Conservation (phyloP, 1,284 basidiomycete genomes). For the Sanghuangporus sanghuang region DNA sequence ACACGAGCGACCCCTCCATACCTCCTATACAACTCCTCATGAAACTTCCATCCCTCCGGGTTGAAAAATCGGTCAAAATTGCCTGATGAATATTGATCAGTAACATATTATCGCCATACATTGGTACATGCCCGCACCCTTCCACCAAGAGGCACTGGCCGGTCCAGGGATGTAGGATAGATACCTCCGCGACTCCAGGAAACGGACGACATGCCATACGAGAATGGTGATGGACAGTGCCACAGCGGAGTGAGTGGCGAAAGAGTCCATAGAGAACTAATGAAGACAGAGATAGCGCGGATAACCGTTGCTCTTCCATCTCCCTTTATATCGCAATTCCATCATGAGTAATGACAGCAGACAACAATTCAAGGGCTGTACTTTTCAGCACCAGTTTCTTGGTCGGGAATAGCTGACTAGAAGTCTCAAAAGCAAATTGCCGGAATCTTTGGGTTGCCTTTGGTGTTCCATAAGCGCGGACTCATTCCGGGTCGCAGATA, state of each 20-base stretch:
- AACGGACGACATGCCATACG: not conserved
- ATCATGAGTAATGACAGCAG: not conserved
- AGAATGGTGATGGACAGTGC: not conserved
- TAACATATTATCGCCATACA: not conserved
- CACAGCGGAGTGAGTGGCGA: not conserved
- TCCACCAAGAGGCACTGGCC: slow-evolving; percentile 34
- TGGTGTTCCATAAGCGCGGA: not conserved
- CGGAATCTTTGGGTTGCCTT: not conserved
- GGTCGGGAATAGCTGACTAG: not conserved
- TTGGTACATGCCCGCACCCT: slow-evolving; percentile 25
- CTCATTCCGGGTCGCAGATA: not conserved
- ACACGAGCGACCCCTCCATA: slow-evolving; percentile 47
- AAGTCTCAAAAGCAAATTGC: not conserved
- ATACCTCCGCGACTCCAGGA: not conserved
- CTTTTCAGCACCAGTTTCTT: not conserved
- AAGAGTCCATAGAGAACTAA: not conserved
- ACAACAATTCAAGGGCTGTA: not conserved
- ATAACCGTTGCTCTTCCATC: not conserved
- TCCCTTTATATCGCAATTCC: not conserved
- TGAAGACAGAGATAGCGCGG: not conserved
- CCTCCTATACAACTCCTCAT: slow-evolving; percentile 35
- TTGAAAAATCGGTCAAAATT: slow-evolving; percentile 45
- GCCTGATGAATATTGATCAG: slow-evolving; percentile 28
- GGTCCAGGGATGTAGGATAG: slow-evolving; percentile 28
- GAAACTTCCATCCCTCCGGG: slow-evolving; percentile 39